Conservation (phyloP, 176 grass and related monocot genomes). For the Microstegium vimineum region DNA sequence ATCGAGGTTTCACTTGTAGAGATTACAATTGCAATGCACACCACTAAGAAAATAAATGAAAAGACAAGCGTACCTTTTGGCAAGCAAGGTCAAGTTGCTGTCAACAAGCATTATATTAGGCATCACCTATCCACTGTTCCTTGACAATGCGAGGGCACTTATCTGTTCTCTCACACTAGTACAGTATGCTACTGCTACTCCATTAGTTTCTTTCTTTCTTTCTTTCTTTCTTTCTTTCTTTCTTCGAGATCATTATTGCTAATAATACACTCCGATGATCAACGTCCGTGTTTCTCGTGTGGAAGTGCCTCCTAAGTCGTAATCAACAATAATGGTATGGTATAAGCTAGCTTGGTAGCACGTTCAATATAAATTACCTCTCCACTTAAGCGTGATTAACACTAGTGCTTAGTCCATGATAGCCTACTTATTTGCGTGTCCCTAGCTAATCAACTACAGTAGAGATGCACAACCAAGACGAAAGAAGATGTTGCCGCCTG, state of each 20-base stretch:
- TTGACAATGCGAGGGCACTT: background rate
- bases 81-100: background rate
- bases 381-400: background rate
- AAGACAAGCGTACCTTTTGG: background rate
- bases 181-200: no score
- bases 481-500: background rate
- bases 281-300: background rate
- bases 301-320: background rate
- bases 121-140: background rate
- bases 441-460: background rate
- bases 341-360: background rate
- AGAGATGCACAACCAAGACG: background rate
- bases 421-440: background rate
- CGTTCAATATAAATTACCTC: background rate
- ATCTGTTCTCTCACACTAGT: background rate
- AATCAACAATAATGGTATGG: background rate
- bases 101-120: background rate
- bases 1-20: no score
- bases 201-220: background rate
- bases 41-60: background rate
- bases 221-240: background rate
- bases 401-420: constrained; percentile 17
- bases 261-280: background rate
- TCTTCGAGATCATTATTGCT: background rate
- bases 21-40: background rate